A percentile compares a stretch with the other conserved stretches of the same genome.
Conservation (phyloP, 163 green algal genomes). For the Botryococcus braunii region DNA sequence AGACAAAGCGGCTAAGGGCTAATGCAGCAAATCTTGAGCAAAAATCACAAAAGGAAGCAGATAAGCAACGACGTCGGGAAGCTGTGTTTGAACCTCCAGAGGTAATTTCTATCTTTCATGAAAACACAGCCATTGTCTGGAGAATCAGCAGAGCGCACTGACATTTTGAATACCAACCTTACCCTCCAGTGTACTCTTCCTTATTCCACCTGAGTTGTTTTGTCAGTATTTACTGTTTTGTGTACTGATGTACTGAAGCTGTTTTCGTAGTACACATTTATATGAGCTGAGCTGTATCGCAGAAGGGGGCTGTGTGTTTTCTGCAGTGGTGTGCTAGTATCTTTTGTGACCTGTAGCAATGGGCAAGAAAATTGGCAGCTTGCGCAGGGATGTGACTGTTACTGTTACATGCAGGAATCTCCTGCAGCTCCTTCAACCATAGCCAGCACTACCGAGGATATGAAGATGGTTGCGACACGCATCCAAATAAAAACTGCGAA, state of each 20-base stretch:
- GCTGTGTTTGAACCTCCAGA: conserved; percentile 79
- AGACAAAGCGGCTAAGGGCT: conserved; percentile 51
- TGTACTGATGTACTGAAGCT: neutral
- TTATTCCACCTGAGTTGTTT: neutral
- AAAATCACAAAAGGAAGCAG: conserved; percentile 43
- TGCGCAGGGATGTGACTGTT: too few relatives aligned
- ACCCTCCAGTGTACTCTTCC: neutral
- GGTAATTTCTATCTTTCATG: conserved; percentile 19
- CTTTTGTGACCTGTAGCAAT: too few relatives aligned
- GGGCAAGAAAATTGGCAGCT: too few relatives aligned
- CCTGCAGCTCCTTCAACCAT: too few relatives aligned
- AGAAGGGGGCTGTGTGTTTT: neutral
- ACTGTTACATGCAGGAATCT: too few relatives aligned
- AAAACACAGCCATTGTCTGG: neutral
- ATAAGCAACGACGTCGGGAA: conserved; percentile 60
- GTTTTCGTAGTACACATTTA: neutral
- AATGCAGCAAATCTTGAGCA: conserved; percentile 42
- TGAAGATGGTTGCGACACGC: too few relatives aligned
- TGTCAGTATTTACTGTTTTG: neutral
- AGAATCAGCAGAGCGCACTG: neutral
- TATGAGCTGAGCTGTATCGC: neutral
- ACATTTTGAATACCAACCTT: neutral
- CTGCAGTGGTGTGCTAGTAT: too few relatives aligned
- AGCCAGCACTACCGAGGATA: too few relatives aligned
- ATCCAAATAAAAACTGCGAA: too few relatives aligned